phyloP scores from a whole-genome alignment of 2,329 filamentous ascomycete species.

The Sphaerulina musiva region DNA sequence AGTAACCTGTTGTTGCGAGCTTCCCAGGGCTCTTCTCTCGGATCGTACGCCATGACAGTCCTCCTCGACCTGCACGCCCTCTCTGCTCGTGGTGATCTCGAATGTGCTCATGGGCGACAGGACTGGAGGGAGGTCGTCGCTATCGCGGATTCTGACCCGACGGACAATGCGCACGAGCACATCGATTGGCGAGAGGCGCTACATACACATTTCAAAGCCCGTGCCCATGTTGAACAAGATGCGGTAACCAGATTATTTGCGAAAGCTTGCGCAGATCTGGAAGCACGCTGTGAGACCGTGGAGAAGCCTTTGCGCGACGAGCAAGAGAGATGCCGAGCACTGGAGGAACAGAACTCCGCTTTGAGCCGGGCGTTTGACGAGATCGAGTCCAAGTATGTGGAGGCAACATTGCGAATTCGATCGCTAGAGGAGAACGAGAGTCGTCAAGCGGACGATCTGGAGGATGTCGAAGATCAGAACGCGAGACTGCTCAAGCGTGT shows the following conservation, averaged over 20 bases:
- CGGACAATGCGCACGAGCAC: not conserved
- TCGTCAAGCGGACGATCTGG: constrained; percentile 35
- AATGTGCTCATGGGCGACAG: constrained; percentile 15
- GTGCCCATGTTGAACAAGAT: constrained; percentile 42
- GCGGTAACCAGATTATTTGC: constrained; percentile 45
- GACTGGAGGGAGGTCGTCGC: constrained; percentile 11
- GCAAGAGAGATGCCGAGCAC: constrained; percentile 32
- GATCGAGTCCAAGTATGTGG: constrained; percentile 35
- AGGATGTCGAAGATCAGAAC: constrained; percentile 36
- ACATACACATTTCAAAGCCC: constrained; percentile 39
- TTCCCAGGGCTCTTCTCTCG: constrained; percentile 13
- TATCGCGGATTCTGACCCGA: not conserved
- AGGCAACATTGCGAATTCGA: constrained; percentile 34
- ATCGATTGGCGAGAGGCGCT: constrained; percentile 47
- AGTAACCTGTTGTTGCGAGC: constrained; percentile 18
- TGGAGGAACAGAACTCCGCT: constrained; percentile 35
- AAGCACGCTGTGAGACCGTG: constrained; percentile 49
- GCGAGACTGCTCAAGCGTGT: constrained; percentile 39
- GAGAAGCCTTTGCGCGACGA: constrained; percentile 50
- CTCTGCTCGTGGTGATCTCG: constrained; percentile 15
- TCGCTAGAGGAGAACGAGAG: constrained; percentile 38
- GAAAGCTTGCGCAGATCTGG: constrained; percentile 51
- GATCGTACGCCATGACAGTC: constrained; percentile 14
- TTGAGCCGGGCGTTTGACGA: constrained; percentile 34
- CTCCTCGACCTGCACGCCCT: constrained; percentile 19